phyloP scores from a whole-genome alignment of 2,329 filamentous ascomycete genomes.

The Ceratocystis alfenasii region DNA sequence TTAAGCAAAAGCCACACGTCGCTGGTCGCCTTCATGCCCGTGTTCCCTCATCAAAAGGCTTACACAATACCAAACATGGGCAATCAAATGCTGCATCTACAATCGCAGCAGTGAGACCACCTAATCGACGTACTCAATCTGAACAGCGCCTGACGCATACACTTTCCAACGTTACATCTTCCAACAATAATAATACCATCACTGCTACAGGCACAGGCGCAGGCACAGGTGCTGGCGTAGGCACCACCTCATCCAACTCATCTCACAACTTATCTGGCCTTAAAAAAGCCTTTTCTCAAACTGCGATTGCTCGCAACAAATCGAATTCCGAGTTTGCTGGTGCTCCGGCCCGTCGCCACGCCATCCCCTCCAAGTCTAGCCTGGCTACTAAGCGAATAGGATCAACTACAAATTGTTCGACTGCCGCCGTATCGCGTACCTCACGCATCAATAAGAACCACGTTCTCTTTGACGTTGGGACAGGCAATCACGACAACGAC shows the following conservation, averaged over 20 bases:
- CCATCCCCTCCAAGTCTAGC: conserved; percentile 46
- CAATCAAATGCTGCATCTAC: conserved; percentile 14
- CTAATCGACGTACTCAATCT: conserved; percentile 20
- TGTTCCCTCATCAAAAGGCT: conserved; percentile 21
- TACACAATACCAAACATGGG: conserved; percentile 18
- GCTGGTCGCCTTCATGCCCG: conserved; percentile 20
- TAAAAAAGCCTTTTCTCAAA: conserved; percentile 21
- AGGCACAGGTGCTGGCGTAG: not conserved
- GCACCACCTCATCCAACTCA: not conserved
- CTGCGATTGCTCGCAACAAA: conserved; percentile 19
- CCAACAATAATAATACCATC: not conserved
- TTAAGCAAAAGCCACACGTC: conserved; percentile 21
- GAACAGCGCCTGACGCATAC: conserved; percentile 16
- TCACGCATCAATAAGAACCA: conserved; percentile 38
- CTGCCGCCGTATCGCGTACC: conserved; percentile 33
- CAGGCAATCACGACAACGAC: conserved; percentile 34
- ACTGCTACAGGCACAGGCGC: not conserved
- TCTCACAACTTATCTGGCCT: conserved; percentile 4
- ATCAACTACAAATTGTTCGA: conserved; percentile 19
- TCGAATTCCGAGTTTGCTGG: conserved; percentile 32
- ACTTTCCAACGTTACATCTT: conserved; percentile 5
- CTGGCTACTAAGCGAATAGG: conserved; percentile 40
- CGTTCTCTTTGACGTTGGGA: conserved; percentile 54
- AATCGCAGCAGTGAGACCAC: conserved; percentile 17
- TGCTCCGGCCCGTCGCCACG: conserved; percentile 37